Percentiles rank a stretch among this genome's conserved stretches.
Evolutionary conservation across 768 basidiomycete species (phyloP).

Genomic region (Suillus subaureus): DNA sequence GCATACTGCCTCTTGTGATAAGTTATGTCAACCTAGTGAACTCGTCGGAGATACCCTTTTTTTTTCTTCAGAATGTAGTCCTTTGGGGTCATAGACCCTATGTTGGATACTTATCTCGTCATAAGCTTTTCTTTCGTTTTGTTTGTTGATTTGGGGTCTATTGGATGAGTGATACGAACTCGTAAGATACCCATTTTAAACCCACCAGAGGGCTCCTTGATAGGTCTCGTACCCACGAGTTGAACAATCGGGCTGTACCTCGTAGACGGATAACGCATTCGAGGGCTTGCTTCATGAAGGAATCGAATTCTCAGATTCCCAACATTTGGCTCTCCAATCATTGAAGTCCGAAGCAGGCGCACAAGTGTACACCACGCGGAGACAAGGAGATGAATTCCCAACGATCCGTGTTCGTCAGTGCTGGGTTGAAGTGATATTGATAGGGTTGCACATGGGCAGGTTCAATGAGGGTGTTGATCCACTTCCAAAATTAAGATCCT

Average conservation of each 20-base stretch:
- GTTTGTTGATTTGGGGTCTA: too few species aligned
- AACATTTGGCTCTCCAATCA: slow-evolving; percentile 29
- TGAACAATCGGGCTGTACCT: slow-evolving; percentile 3
- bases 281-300: slow-evolving; percentile 21
- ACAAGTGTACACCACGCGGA: slow-evolving; percentile 61
- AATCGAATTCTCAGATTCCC: slow-evolving; percentile 29
- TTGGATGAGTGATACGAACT: too few species aligned
- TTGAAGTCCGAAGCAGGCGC: slow-evolving; percentile 58
- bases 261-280: too few species aligned
- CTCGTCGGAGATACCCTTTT: too few species aligned
- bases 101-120: too few species aligned
- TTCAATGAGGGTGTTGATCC: slow-evolving; percentile 27
- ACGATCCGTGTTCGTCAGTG: slow-evolving; percentile 16
- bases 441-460: slow-evolving; percentile 23
- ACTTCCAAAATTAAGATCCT: slow-evolving; percentile 30
- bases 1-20: too few species aligned
- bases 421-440: slow-evolving; percentile 19
- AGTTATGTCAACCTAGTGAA: too few species aligned
- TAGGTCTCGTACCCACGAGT: slow-evolving; percentile 25
- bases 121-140: too few species aligned
- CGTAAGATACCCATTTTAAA: slow-evolving; percentile 42
- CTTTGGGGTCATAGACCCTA: too few species aligned
- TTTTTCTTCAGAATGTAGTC: too few species aligned
- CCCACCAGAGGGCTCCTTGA: slow-evolving; percentile 29
- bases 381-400: slow-evolving; percentile 17